A percentile compares a stretch with the other conserved stretches of the same genome.
Conservation (phyloP, 2,329 filamentous ascomycete genomes). For the Fusarium siculi region DNA sequence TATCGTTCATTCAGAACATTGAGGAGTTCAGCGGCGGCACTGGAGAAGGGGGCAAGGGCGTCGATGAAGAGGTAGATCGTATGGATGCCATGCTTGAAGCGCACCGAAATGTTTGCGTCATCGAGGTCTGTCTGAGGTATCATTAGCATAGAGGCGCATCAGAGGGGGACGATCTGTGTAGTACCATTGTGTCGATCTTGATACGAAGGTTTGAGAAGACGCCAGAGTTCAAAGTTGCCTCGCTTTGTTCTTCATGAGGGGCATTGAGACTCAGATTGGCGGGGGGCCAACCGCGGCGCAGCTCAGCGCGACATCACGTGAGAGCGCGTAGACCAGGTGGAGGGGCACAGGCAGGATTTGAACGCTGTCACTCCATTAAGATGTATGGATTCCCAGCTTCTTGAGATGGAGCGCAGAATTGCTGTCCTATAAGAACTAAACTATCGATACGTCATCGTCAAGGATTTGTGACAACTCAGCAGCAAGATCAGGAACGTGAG, state of each 20-base stretch:
- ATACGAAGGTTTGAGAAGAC: neutral
- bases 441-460: slow-evolving; percentile 10
- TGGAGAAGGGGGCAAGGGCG: slow-evolving; percentile 64
- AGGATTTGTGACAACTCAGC: neutral
- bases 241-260: slow-evolving; percentile 12
- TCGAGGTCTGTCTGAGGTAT: slow-evolving; percentile 45
- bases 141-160: neutral
- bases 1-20: slow-evolving; percentile 67
- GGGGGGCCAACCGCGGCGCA: slow-evolving; percentile 3
- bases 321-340: slow-evolving; percentile 14
- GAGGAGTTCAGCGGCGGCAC: slow-evolving; percentile 68
- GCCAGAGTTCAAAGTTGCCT: slow-evolving; percentile 1
- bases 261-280: neutral
- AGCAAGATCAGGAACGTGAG: neutral
- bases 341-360: neutral
- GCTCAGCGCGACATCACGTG: slow-evolving; percentile 32
- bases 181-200: slow-evolving; percentile 34
- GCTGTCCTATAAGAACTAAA: neutral
- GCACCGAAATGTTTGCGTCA: slow-evolving; percentile 70
- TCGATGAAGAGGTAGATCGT: slow-evolving; percentile 77
- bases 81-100: slow-evolving; percentile 77
- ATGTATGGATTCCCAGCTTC: neutral
- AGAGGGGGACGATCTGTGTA: neutral
- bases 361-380: neutral
- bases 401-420: neutral